Conservation (phyloP, 306 rosid genomes). For the Ormosia semicastrata region DNA sequence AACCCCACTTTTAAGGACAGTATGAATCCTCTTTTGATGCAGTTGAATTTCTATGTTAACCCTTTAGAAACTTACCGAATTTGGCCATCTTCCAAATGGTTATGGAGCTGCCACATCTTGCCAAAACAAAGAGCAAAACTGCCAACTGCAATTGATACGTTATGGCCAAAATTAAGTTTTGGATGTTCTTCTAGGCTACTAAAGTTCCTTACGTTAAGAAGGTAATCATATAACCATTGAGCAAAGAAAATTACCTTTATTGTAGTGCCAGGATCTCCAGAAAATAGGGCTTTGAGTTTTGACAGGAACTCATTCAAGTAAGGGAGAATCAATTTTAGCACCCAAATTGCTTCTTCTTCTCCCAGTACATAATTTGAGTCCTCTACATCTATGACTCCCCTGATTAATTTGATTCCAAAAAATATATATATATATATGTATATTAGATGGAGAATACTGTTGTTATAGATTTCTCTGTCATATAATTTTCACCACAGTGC, state of each 20-base stretch:
- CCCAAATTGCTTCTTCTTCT: slow-evolving; percentile 85
- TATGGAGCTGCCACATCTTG: slow-evolving; percentile 83
- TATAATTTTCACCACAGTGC: background rate
- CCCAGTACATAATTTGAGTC: slow-evolving; percentile 57
- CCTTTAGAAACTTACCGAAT: slow-evolving; percentile 43
- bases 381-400: slow-evolving; percentile 53
- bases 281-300: slow-evolving; percentile 76
- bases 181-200: background rate
- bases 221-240: background rate
- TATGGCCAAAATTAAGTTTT: background rate
- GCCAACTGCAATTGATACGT: slow-evolving; percentile 64
- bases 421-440: no score
- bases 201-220: background rate
- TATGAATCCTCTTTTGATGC: background rate
- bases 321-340: slow-evolving; percentile 67
- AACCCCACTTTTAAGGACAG: background rate
- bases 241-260: slow-evolving; percentile 55
- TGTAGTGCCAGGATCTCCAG: slow-evolving; percentile 90
- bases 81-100: slow-evolving; percentile 83
- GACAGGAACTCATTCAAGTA: slow-evolving; percentile 67
- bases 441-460: slow-evolving; percentile 22
- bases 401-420: slow-evolving; percentile 26
- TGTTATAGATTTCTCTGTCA: background rate
- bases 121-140: slow-evolving; percentile 77
- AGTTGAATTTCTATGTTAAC: background rate